Conservation (phyloP, 1,284 basidiomycete species). For the Trichosporon sp. region DNA sequence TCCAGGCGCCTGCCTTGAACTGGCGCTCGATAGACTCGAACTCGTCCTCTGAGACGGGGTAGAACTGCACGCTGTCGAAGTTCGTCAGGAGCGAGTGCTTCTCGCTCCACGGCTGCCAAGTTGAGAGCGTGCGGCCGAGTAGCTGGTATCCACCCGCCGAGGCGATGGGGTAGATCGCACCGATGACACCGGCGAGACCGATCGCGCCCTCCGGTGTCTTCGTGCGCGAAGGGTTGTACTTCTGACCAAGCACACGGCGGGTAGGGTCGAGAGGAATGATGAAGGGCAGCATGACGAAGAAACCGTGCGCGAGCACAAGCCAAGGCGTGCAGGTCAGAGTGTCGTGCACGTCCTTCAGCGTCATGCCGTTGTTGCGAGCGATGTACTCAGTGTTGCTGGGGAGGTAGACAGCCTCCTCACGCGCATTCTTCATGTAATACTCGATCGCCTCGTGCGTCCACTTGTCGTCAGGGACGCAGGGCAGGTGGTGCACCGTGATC, state of each 20-base stretch:
- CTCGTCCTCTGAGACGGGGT: slow-evolving; percentile 30
- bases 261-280: slow-evolving; percentile 29
- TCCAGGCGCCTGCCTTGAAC: slow-evolving; percentile 58
- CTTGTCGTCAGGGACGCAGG: slow-evolving; percentile 59
- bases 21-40: slow-evolving; percentile 52
- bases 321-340: slow-evolving; percentile 19
- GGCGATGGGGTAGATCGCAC: slow-evolving; percentile 62
- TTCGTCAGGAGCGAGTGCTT: slow-evolving; percentile 59
- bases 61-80: slow-evolving; percentile 59
- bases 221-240: slow-evolving; percentile 48
- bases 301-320: slow-evolving; percentile 23
- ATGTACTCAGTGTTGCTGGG: slow-evolving; percentile 64
- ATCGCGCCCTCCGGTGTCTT: slow-evolving; percentile 53
- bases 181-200: slow-evolving; percentile 50
- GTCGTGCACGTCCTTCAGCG: slow-evolving; percentile 13
- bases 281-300: slow-evolving; percentile 25
- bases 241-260: slow-evolving; percentile 39
- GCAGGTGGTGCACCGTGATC: slow-evolving; percentile 57
- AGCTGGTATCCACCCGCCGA: slow-evolving; percentile 64
- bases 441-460: slow-evolving; percentile 58
- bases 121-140: slow-evolving; percentile 48
- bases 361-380: slow-evolving; percentile 54
- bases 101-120: slow-evolving; percentile 38
- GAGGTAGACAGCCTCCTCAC: slow-evolving; percentile 55
- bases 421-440: slow-evolving; percentile 51